phyloP scores from a whole-genome alignment of 345 rosid species.

The Populus euphratica region DNA sequence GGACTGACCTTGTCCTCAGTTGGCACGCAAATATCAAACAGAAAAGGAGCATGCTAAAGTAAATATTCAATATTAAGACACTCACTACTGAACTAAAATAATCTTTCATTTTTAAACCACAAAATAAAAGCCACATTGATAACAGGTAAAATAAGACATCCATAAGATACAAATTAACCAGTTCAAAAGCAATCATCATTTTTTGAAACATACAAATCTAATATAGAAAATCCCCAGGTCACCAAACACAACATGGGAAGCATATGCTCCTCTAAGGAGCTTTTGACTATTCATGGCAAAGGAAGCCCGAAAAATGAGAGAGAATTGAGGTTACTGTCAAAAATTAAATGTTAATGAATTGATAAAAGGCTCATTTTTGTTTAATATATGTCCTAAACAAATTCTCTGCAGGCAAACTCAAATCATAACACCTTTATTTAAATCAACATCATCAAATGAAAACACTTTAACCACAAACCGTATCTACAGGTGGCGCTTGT shows the following conservation, averaged over 20 bases:
- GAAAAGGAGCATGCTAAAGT: background rate
- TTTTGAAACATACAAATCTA: background rate
- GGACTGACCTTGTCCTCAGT: background rate
- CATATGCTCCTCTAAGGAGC: background rate
- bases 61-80: background rate
- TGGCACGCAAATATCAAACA: background rate
- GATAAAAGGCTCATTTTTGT: background rate
- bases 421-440: background rate
- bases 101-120: background rate
- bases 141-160: background rate
- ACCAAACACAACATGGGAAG: background rate
- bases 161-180: background rate
- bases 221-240: background rate
- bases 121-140: background rate
- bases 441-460: background rate
- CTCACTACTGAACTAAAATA: background rate
- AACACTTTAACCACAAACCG: constrained; percentile 38
- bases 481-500: constrained; percentile 57
- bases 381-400: background rate
- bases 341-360: background rate
- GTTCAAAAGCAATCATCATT: background rate
- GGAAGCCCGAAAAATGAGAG: background rate
- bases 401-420: background rate
- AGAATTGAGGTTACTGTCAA: background rate
- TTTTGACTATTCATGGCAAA: background rate